Conservation (phyloP, 2,329 filamentous ascomycete genomes). For the Colletotrichum phormii region DNA sequence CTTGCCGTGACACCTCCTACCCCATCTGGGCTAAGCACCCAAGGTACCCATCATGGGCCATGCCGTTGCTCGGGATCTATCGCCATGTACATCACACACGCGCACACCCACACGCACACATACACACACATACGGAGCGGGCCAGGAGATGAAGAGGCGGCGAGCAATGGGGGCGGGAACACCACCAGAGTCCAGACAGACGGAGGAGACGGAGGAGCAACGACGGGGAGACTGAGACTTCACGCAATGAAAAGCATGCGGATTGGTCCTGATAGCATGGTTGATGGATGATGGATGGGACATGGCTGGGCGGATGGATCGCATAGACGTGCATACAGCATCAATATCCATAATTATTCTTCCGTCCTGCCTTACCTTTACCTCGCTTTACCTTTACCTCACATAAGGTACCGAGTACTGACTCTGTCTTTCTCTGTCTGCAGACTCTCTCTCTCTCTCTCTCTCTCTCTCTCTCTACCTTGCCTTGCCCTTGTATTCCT, state of each 20-base stretch:
- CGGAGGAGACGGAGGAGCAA: constrained; percentile 7
- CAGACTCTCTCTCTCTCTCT: not conserved
- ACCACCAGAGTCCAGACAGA: not conserved
- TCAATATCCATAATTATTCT: constrained; percentile 25
- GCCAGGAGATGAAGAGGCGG: not conserved
- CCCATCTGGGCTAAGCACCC: not conserved
- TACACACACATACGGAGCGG: not conserved
- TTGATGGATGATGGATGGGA: not conserved
- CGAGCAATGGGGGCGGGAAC: not conserved
- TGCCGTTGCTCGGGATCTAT: constrained; percentile 2
- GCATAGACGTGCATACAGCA: constrained; percentile 16
- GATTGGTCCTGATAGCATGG: constrained; percentile 18
- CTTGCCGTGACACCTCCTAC: constrained; percentile 19
- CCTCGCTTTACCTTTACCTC: not conserved
- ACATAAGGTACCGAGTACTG: not conserved
- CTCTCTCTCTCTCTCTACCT: not conserved
- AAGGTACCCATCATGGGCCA: not conserved
- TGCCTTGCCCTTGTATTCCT: not conserved
- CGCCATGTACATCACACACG: not conserved
- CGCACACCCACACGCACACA: not conserved
- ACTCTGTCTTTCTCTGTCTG: not conserved
- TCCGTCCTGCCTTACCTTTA: constrained; percentile 18
- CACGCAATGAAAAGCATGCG: constrained; percentile 3
- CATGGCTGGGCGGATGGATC: constrained; percentile 20
- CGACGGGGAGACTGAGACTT: not conserved